These are phyloP conservation scores for Cubamyces lactineus DNA, from an alignment of 768 basidiomycete genomes.

Conservation along the genomic window DNA sequence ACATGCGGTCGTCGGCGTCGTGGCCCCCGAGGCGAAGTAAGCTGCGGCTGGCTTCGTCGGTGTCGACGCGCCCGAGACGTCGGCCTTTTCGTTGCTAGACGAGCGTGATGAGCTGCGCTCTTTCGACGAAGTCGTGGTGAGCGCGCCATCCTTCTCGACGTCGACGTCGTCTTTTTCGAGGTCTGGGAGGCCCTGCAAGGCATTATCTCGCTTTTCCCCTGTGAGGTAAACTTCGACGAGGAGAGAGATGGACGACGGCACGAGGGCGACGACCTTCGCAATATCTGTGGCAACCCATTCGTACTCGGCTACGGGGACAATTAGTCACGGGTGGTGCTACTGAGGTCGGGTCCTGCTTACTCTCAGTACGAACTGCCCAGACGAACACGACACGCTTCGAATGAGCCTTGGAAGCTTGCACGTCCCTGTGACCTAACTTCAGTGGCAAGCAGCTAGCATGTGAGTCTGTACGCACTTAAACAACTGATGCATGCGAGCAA, in stretches of 20 bases:
- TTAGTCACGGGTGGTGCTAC: not conserved
- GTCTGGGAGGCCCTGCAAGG: constrained; percentile 4
- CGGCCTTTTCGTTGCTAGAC: not conserved
- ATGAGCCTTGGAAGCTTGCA: constrained; percentile 19
- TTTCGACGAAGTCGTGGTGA: not conserved
- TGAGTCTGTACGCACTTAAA: constrained; percentile 30
- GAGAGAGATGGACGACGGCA: constrained; percentile 25
- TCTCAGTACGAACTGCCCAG: constrained; percentile 35
- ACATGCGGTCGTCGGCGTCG: constrained; percentile 12
- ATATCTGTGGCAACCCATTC: constrained; percentile 26
- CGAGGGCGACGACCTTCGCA: constrained; percentile 18
- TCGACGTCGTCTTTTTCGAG: constrained; percentile 13
- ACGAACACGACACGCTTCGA: constrained; percentile 37
- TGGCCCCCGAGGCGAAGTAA: constrained; percentile 4
- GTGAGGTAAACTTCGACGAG: constrained; percentile 28
- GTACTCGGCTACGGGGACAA: constrained; percentile 25
- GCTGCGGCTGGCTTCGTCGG: constrained; percentile 2
- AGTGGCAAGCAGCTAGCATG: not conserved
- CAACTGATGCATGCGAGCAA: constrained; percentile 38
- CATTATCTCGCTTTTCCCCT: constrained; percentile 5
- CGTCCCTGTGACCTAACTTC: constrained; percentile 14
- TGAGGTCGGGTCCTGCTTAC: constrained; percentile 16
- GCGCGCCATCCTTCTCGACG: constrained; percentile 7
- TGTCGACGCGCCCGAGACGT: not conserved
- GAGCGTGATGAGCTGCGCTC: not conserved